These are phyloP conservation scores for Cercospora zeae-maydis DNA, from an alignment of 2,329 filamentous ascomycete species.

Conservation along the genomic window DNA sequence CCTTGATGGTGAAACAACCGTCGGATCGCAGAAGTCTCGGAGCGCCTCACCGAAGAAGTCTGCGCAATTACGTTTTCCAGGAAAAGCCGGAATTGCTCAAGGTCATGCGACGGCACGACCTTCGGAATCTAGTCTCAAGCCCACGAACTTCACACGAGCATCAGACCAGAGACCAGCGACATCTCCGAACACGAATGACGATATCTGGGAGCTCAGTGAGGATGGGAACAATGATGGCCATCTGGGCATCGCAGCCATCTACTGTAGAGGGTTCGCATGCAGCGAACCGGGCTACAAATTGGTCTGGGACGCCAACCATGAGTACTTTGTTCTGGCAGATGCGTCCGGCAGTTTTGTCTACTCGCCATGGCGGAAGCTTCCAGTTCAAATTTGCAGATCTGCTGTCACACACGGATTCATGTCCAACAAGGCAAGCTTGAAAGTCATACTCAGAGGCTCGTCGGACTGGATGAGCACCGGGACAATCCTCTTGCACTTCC, in stretches of 20 bases:
- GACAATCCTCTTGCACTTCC: constrained; percentile 14
- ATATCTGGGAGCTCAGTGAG: neutral
- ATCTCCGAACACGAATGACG: neutral
- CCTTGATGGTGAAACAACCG: constrained; percentile 8
- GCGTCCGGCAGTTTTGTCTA: neutral
- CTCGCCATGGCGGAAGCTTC: neutral
- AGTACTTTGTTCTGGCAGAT: neutral
- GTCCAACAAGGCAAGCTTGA: neutral
- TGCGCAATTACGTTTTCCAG: neutral
- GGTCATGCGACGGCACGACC: neutral
- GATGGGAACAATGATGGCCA: neutral
- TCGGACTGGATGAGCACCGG: constrained; percentile 7
- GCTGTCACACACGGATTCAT: neutral
- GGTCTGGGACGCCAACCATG: constrained; percentile 5
- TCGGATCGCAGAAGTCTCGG: neutral
- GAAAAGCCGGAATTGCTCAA: neutral
- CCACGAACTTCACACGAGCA: neutral
- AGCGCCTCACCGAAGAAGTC: constrained; percentile 1
- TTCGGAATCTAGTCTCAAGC: neutral
- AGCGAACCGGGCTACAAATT: neutral
- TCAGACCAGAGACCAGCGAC: neutral
- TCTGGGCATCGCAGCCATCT: neutral
- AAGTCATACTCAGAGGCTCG: constrained; percentile 15
- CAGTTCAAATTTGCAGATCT: constrained; percentile 6
- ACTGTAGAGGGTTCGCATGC: constrained; percentile 11